Percentiles rank a stretch among this genome's conserved stretches.
These are phyloP conservation scores for Stellera chamaejasme DNA, from an alignment of 345 rosid species.

Conservation along the genomic window DNA sequence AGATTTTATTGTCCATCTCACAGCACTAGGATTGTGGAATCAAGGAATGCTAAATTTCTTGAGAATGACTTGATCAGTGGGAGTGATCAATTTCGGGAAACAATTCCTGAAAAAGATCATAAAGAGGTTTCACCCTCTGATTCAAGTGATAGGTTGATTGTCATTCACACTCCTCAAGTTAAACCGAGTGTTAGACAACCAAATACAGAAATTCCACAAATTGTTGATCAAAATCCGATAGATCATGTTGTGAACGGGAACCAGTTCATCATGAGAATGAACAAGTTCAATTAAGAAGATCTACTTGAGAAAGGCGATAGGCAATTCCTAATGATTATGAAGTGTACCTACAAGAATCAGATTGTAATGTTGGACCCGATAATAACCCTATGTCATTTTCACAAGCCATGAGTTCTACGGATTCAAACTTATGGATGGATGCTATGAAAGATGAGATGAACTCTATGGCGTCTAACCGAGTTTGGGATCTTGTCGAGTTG, in stretches of 20 bases:
- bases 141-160: too few species aligned
- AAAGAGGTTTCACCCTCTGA: too few species aligned
- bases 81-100: not conserved
- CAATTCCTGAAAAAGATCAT: too few species aligned
- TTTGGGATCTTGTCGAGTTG: too few species aligned
- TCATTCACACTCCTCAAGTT: not conserved
- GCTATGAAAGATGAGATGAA: not conserved
- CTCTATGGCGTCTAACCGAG: not conserved
- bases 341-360: not conserved
- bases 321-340: not conserved
- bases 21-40: not conserved
- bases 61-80: not conserved
- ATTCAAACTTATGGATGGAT: conserved; percentile 1
- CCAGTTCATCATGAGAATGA: not conserved
- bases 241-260: not conserved
- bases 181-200: not conserved
- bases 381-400: not conserved
- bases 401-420: too few species aligned
- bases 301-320: not conserved
- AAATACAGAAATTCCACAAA: not conserved
- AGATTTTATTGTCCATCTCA: not conserved
- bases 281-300: not conserved
- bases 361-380: not conserved
- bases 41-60: not conserved
- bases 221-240: not conserved